Base-by-base conservation (phyloP, 805 yeast genomes). In the Yarrowia sp. region DNA sequence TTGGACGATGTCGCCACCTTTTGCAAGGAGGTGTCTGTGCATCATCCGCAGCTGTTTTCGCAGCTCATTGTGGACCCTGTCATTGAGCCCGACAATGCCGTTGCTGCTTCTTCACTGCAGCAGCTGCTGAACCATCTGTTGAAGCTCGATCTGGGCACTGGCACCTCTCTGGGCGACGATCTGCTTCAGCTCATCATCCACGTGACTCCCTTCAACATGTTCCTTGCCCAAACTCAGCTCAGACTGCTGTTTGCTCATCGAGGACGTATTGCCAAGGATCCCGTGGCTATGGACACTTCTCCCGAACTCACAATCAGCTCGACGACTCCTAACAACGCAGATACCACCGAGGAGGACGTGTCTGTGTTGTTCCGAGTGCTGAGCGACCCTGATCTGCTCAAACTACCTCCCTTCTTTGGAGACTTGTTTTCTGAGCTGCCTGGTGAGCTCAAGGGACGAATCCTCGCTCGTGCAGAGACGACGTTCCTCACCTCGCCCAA, bases 341-440 rank as follows among this genome's bases (percentile, higher is more conserved):
- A 45, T 14, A 15, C 52, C 8, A 8, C 40, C 10, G 67, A 48
- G n/a, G 56, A 63, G 36, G 67, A 48, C 26, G 56, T 63, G 1
- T 8, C 48, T 15, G 56, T 40, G 40, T 8, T 63, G 38, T 63
- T 63, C 32, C 22, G 50, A 2, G 56, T 63, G 8, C 46, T 63
- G 41, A 10, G 52, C 9, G 52, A 59, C 40, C 46, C 56, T 3
- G 59, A 16, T 5, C 46, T 35, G n/a, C 16, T 32, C 46, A 58
- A 45, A 9, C 36, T 63, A 32, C 48, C 67, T 14, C 46, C 66
- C 1, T 59, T 70, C 9, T 72, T 74, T 45, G 75, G 75, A 22
- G 74, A 73, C 59, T 12, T 74, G 19, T 36, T 74, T 22, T 46
- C 67, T 26, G 68, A 67, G 14, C 64, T 74, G 48, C 69, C 67